Conservation (phyloP, 768 basidiomycete species). For the Mycena rebaudengoi region DNA sequence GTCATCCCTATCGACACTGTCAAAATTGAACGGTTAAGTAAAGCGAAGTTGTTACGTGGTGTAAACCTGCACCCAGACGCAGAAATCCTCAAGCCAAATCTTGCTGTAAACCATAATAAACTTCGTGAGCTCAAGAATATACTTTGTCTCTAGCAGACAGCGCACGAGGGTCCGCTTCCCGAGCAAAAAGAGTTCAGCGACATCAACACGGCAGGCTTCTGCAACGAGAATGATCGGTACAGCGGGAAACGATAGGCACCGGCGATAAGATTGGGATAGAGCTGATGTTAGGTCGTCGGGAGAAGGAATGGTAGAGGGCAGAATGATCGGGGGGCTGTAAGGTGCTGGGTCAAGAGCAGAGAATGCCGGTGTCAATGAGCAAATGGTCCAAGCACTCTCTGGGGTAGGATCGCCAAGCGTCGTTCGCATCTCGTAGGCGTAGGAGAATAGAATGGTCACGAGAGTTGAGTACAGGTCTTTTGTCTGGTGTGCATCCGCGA, state of each 20-base stretch:
- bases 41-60: too few relatives aligned
- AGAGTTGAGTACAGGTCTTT: slow-evolving; percentile 74
- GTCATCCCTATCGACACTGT: slow-evolving; percentile 59
- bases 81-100: slow-evolving; percentile 87
- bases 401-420: slow-evolving; percentile 83
- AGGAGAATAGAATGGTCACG: slow-evolving; percentile 76
- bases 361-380: slow-evolving; percentile 76
- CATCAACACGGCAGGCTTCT: slow-evolving; percentile 72
- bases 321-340: slow-evolving; percentile 39
- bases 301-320: slow-evolving; percentile 45
- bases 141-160: slow-evolving; percentile 75
- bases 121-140: slow-evolving; percentile 82
- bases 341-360: slow-evolving; percentile 82
- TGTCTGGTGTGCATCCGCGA: slow-evolving; percentile 62
- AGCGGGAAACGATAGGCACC: slow-evolving; percentile 80
- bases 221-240: slow-evolving; percentile 81
- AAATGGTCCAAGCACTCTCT: slow-evolving; percentile 90
- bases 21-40: too few relatives aligned
- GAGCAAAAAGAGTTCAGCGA: slow-evolving; percentile 60
- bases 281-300: slow-evolving; percentile 59
- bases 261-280: slow-evolving; percentile 73
- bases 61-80: slow-evolving; percentile 77
- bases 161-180: slow-evolving; percentile 72
- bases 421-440: slow-evolving; percentile 82
- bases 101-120: slow-evolving; percentile 91